A percentile compares a stretch with the other conserved stretches of the same genome.
Evolutionary conservation across 306 rosid species (phyloP).

Genomic region (Cucumis cinereus): DNA sequence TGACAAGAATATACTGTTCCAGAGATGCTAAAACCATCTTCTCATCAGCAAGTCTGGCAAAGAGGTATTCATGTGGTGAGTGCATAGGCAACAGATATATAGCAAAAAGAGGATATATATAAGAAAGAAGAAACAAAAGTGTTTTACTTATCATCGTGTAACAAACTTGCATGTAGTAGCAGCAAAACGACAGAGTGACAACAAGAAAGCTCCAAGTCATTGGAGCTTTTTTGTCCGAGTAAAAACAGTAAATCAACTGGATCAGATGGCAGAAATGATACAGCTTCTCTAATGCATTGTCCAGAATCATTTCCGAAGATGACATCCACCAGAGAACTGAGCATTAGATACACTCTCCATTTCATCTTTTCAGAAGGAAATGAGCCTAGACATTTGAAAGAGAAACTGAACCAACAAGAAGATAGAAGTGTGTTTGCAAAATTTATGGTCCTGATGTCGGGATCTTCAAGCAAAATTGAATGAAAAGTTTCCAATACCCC

Average conservation of each 20-base stretch:
- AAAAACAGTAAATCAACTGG: conserved; percentile 71
- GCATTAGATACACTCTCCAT: conserved; percentile 56
- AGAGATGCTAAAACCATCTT: conserved; percentile 71
- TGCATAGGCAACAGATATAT: conserved; percentile 1
- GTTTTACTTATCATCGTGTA: conserved; percentile 72
- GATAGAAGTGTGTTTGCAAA: conserved; percentile 50
- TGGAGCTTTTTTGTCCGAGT: conserved; percentile 59
- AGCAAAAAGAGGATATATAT: not conserved
- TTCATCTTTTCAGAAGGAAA: conserved; percentile 64
- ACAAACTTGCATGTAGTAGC: conserved; percentile 54
- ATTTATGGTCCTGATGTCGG: conserved; percentile 24
- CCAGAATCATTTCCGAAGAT: conserved; percentile 62
- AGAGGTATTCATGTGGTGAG: conserved; percentile 18
- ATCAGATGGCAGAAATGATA: conserved; percentile 54
- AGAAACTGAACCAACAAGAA: conserved; percentile 69
- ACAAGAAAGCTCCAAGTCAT: conserved; percentile 40
- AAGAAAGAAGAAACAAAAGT: conserved; percentile 1
- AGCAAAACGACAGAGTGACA: conserved; percentile 72
- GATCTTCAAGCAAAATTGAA: conserved; percentile 46
- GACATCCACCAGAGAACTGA: conserved; percentile 62
- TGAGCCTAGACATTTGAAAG: conserved; percentile 78
- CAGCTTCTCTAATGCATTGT: conserved; percentile 52
- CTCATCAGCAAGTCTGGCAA: conserved; percentile 80
- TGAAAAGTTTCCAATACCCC: conserved; percentile 71
- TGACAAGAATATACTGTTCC: conserved; percentile 68